phyloP scores from a whole-genome alignment of 2,329 filamentous ascomycete genomes.

The Microascus cirrosus region DNA sequence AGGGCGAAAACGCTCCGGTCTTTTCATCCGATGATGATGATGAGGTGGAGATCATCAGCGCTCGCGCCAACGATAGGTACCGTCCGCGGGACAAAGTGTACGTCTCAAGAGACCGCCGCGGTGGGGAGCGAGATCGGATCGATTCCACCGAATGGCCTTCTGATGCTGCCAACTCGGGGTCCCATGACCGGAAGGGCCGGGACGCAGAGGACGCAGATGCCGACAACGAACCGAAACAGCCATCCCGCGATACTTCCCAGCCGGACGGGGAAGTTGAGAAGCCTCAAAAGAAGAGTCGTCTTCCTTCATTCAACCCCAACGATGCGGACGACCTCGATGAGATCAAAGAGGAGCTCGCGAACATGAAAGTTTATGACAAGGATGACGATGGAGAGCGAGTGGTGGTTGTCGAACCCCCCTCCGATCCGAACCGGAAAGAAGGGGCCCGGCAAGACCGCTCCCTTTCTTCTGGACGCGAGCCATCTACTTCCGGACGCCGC shows the following conservation, averaged over 20 bases:
- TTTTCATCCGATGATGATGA: conserved; percentile 10
- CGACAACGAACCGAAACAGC: background rate
- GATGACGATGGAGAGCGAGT: conserved; percentile 1
- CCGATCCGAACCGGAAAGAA: conserved; percentile 6
- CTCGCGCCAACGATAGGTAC: conserved; percentile 1
- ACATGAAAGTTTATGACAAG: conserved; percentile 18
- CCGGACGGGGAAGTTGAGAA: background rate
- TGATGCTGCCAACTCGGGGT: background rate
- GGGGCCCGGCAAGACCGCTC: background rate
- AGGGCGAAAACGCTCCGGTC: conserved; percentile 16
- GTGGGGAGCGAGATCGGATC: background rate
- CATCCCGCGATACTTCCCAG: background rate
- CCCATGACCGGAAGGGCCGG: background rate
- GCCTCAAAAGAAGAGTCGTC: background rate
- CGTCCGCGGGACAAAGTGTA: conserved; percentile 9
- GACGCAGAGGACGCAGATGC: background rate
- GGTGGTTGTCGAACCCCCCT: background rate
- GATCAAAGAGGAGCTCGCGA: conserved; percentile 37
- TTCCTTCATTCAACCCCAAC: conserved; percentile 36
- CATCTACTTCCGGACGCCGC: conserved; percentile 18
- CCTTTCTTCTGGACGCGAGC: background rate
- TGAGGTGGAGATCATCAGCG: conserved; percentile 8
- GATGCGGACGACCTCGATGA: conserved; percentile 37
- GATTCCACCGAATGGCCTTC: background rate
- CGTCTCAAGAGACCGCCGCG: background rate